A percentile compares a stretch with the other conserved stretches of the same genome.
Evolutionary conservation across 1,284 basidiomycete genomes (phyloP).

Genomic region (Ceratobasidium papillatum): DNA sequence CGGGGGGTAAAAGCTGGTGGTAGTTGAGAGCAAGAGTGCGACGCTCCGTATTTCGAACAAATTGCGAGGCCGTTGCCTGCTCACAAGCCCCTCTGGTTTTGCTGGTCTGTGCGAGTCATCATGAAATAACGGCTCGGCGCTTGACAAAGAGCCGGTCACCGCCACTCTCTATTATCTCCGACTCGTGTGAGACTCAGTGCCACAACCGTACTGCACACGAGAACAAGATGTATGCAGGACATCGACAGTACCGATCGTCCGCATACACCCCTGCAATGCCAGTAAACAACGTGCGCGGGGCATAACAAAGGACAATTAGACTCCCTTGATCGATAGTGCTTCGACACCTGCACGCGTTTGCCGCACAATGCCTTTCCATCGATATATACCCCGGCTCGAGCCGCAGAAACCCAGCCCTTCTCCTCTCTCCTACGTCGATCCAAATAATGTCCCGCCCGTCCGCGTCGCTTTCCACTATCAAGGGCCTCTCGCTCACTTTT

Average conservation of each 20-base stretch:
- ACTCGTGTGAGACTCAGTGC: not conserved
- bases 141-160: slow-evolving; percentile 31
- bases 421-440: not conserved
- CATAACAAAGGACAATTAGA: slow-evolving; percentile 36
- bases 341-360: slow-evolving; percentile 31
- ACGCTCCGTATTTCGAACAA: slow-evolving; percentile 40
- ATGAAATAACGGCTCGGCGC: slow-evolving; percentile 29
- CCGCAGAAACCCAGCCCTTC: slow-evolving; percentile 12
- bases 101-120: slow-evolving; percentile 34
- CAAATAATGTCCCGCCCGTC: slow-evolving; percentile 24
- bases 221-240: slow-evolving; percentile 15
- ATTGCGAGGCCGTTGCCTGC: slow-evolving; percentile 6
- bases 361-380: not conserved
- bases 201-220: not conserved
- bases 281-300: not conserved
- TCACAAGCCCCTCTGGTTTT: slow-evolving; percentile 23
- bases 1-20: slow-evolving; percentile 34
- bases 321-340: slow-evolving; percentile 32
- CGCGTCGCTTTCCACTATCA: slow-evolving; percentile 23
- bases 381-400: slow-evolving; percentile 23
- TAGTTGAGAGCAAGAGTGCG: slow-evolving; percentile 37
- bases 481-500: slow-evolving; percentile 31
- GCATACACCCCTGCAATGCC: slow-evolving; percentile 7
- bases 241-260: not conserved
- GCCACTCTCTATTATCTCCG: slow-evolving; percentile 5